These are phyloP conservation scores for Cantharellus cinnabarinus DNA, from an alignment of 768 basidiomycete genomes.

Conservation along the genomic window DNA sequence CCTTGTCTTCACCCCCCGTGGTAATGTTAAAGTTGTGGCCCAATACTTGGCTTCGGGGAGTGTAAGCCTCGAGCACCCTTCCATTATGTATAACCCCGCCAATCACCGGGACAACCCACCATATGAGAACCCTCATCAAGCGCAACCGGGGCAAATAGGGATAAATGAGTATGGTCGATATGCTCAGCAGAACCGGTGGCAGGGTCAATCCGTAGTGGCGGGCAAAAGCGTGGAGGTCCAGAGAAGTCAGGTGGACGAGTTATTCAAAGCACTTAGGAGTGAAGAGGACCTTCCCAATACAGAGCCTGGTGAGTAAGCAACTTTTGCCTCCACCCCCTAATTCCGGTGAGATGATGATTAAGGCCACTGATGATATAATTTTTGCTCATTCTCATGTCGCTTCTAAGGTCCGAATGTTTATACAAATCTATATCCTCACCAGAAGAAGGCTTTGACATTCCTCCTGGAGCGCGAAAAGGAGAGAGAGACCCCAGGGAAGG, in stretches of 20 bases:
- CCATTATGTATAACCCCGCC: conserved; percentile 37
- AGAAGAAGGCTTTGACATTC: conserved; percentile 94
- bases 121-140: conserved; percentile 82
- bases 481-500: conserved; percentile 27
- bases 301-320: conserved; percentile 47
- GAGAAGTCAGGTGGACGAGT: conserved; percentile 78
- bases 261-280: conserved; percentile 73
- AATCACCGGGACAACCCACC: conserved; percentile 35
- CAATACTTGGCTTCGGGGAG: conserved; percentile 46
- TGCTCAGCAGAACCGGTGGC: conserved; percentile 31
- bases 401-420: conserved; percentile 30
- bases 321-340: background rate
- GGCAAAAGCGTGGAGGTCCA: conserved; percentile 80
- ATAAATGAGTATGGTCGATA: conserved; percentile 17
- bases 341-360: background rate
- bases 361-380: background rate
- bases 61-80: conserved; percentile 65
- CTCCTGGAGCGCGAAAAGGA: conserved; percentile 64
- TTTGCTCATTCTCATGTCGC: background rate
- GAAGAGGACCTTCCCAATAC: conserved; percentile 77
- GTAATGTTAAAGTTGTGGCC: conserved; percentile 71
- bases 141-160: conserved; percentile 31
- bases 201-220: conserved; percentile 27
- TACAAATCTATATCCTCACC: conserved; percentile 85
- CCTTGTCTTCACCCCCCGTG: conserved; percentile 84